Conservation (phyloP, 768 basidiomycete genomes). For the Boletellus ananiceps region DNA sequence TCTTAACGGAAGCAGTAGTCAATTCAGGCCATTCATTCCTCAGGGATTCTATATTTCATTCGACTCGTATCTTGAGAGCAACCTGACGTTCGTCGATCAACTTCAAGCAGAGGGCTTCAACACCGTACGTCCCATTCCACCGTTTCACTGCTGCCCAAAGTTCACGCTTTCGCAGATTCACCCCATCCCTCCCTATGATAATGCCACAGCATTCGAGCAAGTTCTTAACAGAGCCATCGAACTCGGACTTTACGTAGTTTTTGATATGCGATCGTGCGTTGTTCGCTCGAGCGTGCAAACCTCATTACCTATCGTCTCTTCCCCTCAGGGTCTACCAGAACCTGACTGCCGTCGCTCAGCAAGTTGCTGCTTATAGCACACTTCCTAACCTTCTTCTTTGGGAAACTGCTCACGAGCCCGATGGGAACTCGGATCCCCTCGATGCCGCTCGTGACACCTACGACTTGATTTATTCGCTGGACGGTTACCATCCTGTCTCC, state of each 20-base stretch:
- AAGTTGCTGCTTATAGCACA: conserved; percentile 62
- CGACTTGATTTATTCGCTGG: conserved; percentile 43
- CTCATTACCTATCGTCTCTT: neutral
- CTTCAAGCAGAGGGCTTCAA: conserved; percentile 53
- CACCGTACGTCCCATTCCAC: conserved; percentile 7
- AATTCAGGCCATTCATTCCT: conserved; percentile 47
- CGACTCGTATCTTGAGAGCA: conserved; percentile 46
- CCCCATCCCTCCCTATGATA: conserved; percentile 63
- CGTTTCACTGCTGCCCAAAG: neutral
- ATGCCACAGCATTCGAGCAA: conserved; percentile 37
- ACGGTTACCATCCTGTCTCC: conserved; percentile 57
- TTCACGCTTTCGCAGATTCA: conserved; percentile 52
- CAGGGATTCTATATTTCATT: conserved; percentile 73
- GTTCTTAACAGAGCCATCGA: conserved; percentile 15
- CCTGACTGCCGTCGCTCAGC: conserved; percentile 50
- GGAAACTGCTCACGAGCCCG: conserved; percentile 74
- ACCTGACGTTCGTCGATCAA: conserved; percentile 49
- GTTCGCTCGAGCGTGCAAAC: neutral
- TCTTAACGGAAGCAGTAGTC: conserved; percentile 16
- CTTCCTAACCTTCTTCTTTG: conserved; percentile 63
- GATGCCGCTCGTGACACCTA: conserved; percentile 46
- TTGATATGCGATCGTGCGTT: conserved; percentile 64
- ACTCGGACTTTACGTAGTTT: conserved; percentile 57
- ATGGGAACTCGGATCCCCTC: conserved; percentile 58
- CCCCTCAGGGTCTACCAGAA: conserved; percentile 53